phyloP scores from a whole-genome alignment of 225 moss, liverwort and hornwort genomes.

The Sphagnum contortum region DNA sequence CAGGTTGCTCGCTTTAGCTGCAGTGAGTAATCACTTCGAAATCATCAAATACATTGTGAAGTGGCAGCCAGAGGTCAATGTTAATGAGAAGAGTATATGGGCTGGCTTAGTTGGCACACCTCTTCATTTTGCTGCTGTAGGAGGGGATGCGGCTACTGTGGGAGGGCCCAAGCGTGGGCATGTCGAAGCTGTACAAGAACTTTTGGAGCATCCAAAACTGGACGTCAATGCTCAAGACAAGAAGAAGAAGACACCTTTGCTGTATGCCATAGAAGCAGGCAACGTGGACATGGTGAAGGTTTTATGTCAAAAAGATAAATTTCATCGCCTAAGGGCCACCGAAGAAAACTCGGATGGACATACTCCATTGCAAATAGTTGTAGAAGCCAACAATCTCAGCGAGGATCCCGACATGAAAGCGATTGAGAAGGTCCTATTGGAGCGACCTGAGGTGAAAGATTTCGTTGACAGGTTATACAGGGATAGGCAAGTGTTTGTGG shows the following conservation, averaged over 20 bases:
- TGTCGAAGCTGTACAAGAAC: slow-evolving; percentile 8
- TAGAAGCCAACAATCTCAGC: slow-evolving; percentile 14
- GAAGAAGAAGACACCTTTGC: no score
- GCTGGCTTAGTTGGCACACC: slow-evolving; percentile 7
- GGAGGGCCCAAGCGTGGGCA: slow-evolving; percentile 7
- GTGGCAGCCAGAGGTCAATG: slow-evolving; percentile 14
- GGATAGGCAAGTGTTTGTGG: slow-evolving; percentile 41
- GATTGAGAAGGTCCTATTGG: slow-evolving; percentile 31
- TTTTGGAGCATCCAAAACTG: slow-evolving; percentile 12
- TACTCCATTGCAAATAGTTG: slow-evolving; percentile 35
- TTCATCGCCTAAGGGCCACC: no score
- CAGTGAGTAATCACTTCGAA: slow-evolving; percentile 3
- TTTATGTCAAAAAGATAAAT: no score
- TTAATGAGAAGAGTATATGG: rapidly evolving
- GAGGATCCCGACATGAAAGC: slow-evolving; percentile 20
- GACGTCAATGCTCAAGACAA: slow-evolving; percentile 33
- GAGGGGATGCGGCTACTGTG: not conserved
- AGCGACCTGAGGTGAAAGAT: slow-evolving; percentile 34
- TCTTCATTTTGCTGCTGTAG: slow-evolving; percentile 26
- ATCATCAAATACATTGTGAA: slow-evolving; percentile 14
- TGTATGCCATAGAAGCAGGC: no score
- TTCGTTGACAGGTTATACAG: slow-evolving; percentile 38
- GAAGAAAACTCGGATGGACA: slow-evolving; percentile 22
- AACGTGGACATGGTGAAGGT: no score
- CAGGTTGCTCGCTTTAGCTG: no score